phyloP scores from a whole-genome alignment of 202 grass and related monocot genomes.

The Carex sylvatica region DNA sequence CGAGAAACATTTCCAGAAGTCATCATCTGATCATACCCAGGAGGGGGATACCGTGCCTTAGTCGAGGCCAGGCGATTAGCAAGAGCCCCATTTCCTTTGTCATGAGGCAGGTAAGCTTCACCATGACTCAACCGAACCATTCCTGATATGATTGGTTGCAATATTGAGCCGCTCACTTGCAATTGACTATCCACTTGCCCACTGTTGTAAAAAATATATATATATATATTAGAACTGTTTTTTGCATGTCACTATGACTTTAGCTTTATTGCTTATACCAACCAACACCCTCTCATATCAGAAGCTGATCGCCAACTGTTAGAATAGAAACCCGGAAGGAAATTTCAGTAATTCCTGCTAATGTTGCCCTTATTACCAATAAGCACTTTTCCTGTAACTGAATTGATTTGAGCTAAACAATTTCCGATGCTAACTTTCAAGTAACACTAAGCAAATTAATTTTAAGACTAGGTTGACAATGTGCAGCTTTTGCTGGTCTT shows the following conservation, averaged over 20 bases:
- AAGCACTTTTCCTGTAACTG: neutral
- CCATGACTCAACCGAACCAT: conserved; percentile 81
- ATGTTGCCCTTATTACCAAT: neutral
- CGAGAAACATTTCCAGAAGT: conserved; percentile 53
- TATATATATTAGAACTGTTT: neutral
- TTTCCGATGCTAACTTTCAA: neutral
- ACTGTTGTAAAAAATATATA: conserved; percentile 44
- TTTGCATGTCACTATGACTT: neutral
- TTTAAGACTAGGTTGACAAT: neutral
- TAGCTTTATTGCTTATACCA: neutral
- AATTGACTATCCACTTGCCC: conserved; percentile 91
- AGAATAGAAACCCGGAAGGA: neutral
- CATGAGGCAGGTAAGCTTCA: conserved; percentile 97
- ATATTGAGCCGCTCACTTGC: conserved; percentile 90
- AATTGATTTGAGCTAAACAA: neutral
- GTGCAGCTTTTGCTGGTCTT: neutral
- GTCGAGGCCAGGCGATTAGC: conserved; percentile 51
- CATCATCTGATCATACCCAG: conserved; percentile 61
- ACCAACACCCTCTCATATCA: neutral
- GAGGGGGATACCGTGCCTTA: conserved; percentile 50
- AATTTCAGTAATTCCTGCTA: neutral
- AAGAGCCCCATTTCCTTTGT: conserved; percentile 87
- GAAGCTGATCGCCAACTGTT: neutral
- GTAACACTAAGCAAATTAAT: neutral
- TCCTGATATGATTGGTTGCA: conserved; percentile 90